These are phyloP conservation scores for Niebla homalea DNA, from an alignment of 495 filamentous ascomycete species.

Conservation along the genomic window DNA sequence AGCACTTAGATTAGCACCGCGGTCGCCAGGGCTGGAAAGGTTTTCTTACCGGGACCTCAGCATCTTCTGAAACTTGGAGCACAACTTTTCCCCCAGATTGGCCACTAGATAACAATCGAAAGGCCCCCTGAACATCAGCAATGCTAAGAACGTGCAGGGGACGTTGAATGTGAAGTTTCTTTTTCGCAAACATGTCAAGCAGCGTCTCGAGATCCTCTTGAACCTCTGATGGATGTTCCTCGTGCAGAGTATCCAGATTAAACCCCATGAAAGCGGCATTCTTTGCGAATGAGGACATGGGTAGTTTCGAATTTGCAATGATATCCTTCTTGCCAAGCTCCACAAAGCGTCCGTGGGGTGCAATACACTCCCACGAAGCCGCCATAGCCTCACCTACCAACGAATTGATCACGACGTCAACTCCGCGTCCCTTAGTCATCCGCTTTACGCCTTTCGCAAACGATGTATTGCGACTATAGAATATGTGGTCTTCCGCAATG, in stretches of 20 bases:
- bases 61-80: constrained; percentile 3
- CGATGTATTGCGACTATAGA: constrained; percentile 4
- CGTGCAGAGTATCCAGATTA: constrained; percentile 29
- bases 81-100: constrained; percentile 9
- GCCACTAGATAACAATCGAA: constrained; percentile 26
- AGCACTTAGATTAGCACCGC: not conserved
- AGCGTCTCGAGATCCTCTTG: constrained; percentile 28
- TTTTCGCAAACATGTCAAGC: not conserved
- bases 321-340: constrained; percentile 35
- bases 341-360: constrained; percentile 27
- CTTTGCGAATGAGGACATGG: constrained; percentile 4
- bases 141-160: constrained; percentile 2
- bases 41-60: constrained; percentile 18
- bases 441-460: not conserved
- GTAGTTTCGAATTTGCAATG: constrained; percentile 16
- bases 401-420: constrained; percentile 13
- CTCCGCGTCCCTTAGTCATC: constrained; percentile 6
- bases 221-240: constrained; percentile 24
- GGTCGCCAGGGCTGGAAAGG: constrained; percentile 28
- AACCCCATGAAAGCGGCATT: constrained; percentile 28
- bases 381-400: constrained; percentile 9
- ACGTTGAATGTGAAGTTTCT: not conserved
- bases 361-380: constrained; percentile 24
- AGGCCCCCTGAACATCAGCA: constrained; percentile 34
- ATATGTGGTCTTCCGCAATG: constrained; percentile 10